Evolutionary conservation across 768 basidiomycete genomes (phyloP).

Genomic region (Phaffia tasmanica): DNA sequence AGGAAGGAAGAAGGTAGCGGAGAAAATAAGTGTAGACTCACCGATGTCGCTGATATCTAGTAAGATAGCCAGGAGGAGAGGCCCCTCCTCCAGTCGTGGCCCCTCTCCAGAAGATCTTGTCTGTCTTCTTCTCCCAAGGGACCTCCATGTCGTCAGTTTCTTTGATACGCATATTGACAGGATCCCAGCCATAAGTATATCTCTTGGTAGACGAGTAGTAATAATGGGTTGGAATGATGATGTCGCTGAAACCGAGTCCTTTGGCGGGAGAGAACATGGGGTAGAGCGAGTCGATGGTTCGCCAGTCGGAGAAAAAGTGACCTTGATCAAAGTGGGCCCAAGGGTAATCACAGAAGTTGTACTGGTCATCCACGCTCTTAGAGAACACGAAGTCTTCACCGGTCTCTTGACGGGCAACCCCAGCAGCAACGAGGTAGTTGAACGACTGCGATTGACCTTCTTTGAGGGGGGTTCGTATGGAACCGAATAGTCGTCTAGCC

Average conservation of each 20-base stretch:
- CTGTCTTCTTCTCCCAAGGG: conserved; percentile 78
- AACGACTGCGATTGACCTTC: conserved; percentile 36
- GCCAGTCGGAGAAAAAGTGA: conserved; percentile 95
- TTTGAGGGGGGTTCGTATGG: conserved; percentile 47
- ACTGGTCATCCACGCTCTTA: conserved; percentile 49
- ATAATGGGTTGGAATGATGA: conserved; percentile 91
- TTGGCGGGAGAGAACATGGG: conserved; percentile 91
- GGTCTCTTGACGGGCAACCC: conserved; percentile 36
- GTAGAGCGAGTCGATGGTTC: conserved; percentile 74
- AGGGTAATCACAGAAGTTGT: conserved; percentile 70
- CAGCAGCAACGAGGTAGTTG: conserved; percentile 37
- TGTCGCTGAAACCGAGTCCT: conserved; percentile 71
- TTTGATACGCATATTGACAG: conserved; percentile 57
- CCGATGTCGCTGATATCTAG: conserved; percentile 79
- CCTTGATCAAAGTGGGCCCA: conserved; percentile 80
- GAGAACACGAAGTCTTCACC: conserved; percentile 55
- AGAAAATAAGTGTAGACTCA: conserved; percentile 38
- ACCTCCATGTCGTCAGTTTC: conserved; percentile 73
- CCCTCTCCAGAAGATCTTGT: conserved; percentile 85
- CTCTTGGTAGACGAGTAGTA: conserved; percentile 71
- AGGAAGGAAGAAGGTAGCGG: conserved; percentile 15
- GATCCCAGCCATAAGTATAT: conserved; percentile 88
- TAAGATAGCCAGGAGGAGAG: conserved; percentile 68
- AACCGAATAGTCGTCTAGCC: conserved; percentile 72
- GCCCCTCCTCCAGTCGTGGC: conserved; percentile 91